phyloP scores from a whole-genome alignment of 192 early-diverging fungal species.

The Gonapodya sp. region DNA sequence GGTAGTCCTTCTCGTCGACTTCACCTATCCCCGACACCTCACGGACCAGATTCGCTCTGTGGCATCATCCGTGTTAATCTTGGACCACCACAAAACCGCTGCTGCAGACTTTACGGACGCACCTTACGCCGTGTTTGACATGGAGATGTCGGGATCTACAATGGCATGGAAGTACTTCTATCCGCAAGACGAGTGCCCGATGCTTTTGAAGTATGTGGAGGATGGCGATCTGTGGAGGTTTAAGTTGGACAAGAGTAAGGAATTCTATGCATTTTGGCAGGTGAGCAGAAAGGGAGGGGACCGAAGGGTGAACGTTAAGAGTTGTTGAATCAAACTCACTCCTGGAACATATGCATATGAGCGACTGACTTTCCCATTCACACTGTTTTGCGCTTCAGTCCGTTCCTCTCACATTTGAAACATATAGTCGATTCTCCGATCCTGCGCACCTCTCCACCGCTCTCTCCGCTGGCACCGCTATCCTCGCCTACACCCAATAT shows the following conservation, averaged over 20 bases:
- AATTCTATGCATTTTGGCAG: constrained; percentile 6
- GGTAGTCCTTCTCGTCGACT: not conserved
- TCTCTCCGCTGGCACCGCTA: not conserved
- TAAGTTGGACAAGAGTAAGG: constrained; percentile 8
- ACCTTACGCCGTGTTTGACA: not conserved
- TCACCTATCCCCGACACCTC: not conserved
- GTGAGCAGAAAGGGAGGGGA: no score
- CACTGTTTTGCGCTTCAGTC: not conserved
- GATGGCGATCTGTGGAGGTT: constrained; percentile 7
- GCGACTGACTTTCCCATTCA: not conserved
- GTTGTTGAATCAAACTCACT: not conserved
- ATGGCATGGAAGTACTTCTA: constrained; percentile 5
- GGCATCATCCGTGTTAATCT: not conserved
- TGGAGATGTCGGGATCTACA: constrained; percentile 7
- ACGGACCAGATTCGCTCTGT: not conserved
- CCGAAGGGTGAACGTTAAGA: not conserved
- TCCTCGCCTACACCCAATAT: not conserved
- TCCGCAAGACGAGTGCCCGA: not conserved
- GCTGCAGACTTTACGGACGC: not conserved
- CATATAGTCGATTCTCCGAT: not conserved
- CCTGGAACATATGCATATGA: not conserved
- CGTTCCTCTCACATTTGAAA: not conserved
- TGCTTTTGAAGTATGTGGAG: not conserved
- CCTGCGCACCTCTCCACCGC: not conserved
- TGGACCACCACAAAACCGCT: constrained; percentile 11